Percentiles rank a stretch among this genome's conserved stretches.
These are phyloP conservation scores for Cetraspora pellucida DNA, from an alignment of 192 early-diverging fungal species.

Conservation along the genomic window DNA sequence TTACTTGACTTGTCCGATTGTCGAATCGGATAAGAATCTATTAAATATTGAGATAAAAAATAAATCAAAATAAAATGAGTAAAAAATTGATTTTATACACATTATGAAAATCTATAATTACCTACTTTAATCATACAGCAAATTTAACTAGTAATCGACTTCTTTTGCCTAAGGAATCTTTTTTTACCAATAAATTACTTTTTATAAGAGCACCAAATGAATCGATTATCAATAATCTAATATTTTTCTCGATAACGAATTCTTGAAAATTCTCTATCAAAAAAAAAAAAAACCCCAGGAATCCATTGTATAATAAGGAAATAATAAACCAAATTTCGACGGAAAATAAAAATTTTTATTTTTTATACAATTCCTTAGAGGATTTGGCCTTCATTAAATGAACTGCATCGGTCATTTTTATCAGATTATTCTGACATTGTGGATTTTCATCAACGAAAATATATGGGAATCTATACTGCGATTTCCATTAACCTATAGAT, in stretches of 20 bases:
- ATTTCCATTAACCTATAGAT: slow-evolving; percentile 14
- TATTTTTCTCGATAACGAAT: slow-evolving; percentile 27
- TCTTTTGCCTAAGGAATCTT: not conserved
- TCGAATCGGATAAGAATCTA: slow-evolving; percentile 28
- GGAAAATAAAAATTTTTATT: too few relatives aligned
- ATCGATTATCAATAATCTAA: slow-evolving; percentile 24
- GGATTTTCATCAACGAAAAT: not conserved
- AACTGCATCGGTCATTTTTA: slow-evolving; percentile 15
- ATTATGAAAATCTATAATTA: not conserved
- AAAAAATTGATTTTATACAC: not conserved
- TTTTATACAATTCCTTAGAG: slow-evolving; percentile 10
- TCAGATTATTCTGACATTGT: slow-evolving; percentile 11
- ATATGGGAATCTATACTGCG: slow-evolving; percentile 20
- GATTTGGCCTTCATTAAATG: slow-evolving; percentile 19
- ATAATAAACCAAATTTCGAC: too few relatives aligned
- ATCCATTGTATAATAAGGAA: too few relatives aligned
- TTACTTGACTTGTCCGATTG: not conserved
- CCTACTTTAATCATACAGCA: slow-evolving; percentile 15
- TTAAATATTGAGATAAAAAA: not conserved
- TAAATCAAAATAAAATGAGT: not conserved
- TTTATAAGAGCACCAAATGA: slow-evolving; percentile 22
- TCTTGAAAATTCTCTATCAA: slow-evolving; percentile 28
- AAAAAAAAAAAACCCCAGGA: not conserved
- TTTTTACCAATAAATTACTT: slow-evolving; percentile 10
- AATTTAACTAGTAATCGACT: too few relatives aligned